A percentile compares a stretch with the other conserved stretches of the same genome.
Evolutionary conservation across 352 stramenopile species (phyloP).

Genomic region (Blastocystis sp.): DNA sequence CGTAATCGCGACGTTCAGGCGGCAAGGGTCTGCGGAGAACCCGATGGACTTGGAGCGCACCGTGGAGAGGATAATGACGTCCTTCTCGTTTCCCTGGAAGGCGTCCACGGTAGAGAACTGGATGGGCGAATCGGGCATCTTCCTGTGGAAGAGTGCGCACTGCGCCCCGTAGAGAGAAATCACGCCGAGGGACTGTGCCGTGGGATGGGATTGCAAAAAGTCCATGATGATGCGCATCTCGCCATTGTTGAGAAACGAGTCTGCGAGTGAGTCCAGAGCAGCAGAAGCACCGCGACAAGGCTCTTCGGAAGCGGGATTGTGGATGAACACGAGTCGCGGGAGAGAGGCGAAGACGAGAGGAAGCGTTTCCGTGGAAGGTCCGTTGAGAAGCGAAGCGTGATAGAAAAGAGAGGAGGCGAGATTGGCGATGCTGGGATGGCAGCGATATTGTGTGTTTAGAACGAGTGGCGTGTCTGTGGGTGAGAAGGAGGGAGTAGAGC

Average conservation of each 20-base stretch:
- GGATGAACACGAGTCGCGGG: slow-evolving; percentile 2
- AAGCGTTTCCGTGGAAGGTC: not conserved
- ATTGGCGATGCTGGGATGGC: slow-evolving; percentile 35
- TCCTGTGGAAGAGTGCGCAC: not conserved
- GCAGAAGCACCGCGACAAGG: not conserved
- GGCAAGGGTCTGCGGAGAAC: slow-evolving; percentile 83
- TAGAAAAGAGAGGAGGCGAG: slow-evolving; percentile 48
- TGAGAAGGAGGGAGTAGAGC: too few relatives aligned
- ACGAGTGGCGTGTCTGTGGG: not conserved
- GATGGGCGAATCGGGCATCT: not conserved
- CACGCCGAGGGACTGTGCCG: not conserved
- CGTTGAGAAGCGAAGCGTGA: not conserved
- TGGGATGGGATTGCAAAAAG: not conserved
- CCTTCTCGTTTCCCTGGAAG: slow-evolving; percentile 96
- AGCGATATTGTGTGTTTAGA: slow-evolving; percentile 44
- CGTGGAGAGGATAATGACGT: slow-evolving; percentile 96
- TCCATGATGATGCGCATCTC: slow-evolving; percentile 18
- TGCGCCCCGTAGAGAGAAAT: slow-evolving; percentile 55
- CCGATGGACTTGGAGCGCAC: slow-evolving; percentile 83
- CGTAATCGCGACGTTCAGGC: slow-evolving; percentile 85
- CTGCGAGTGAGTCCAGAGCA: not conserved
- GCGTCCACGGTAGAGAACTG: slow-evolving; percentile 90
- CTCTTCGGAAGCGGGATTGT: slow-evolving; percentile 12
- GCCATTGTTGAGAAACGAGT: slow-evolving; percentile 38
- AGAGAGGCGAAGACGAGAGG: not conserved